Percentiles rank a stretch among this genome's conserved stretches.
phyloP scores from a whole-genome alignment of 2,329 filamentous ascomycete species.

The Kalaharituber pfeilii region DNA sequence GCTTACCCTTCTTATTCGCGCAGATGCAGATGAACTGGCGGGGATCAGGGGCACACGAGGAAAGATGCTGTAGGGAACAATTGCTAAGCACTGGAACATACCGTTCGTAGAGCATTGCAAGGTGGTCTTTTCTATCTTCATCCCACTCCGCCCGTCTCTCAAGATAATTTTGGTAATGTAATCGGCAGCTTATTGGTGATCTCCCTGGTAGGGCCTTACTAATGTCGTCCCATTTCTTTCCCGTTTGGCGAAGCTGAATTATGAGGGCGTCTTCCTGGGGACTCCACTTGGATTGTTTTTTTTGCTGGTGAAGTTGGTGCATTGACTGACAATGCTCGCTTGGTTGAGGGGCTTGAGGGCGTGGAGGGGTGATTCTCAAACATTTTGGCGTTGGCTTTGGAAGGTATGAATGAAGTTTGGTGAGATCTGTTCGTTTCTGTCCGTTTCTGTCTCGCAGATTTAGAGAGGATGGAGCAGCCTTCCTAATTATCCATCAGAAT shows the following conservation, averaged over 20 bases:
- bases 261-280: constrained; percentile 84
- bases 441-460: no score
- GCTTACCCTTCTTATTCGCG: neutral
- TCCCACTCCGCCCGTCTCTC: constrained; percentile 90
- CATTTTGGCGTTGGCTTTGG: neutral
- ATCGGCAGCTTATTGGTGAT: constrained; percentile 80
- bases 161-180: constrained; percentile 95
- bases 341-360: constrained; percentile 16
- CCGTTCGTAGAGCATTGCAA: constrained; percentile 89
- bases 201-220: constrained; percentile 77
- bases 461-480: no score
- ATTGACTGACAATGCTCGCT: constrained; percentile 32
- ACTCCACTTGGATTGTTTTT: constrained; percentile 95
- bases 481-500: no score
- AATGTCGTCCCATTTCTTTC: constrained; percentile 99
- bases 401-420: no score
- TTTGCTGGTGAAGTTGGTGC: constrained; percentile 53
- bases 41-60: no score
- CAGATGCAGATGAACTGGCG: neutral
- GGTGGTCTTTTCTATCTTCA: constrained; percentile 92
- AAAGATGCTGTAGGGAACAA: no score
- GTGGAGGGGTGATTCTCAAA: neutral
- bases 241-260: constrained; percentile 72
- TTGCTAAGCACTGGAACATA: no score
- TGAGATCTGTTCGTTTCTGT: no score